Conservation (phyloP, 2,329 filamentous ascomycete species). For the Juglanconis sp. region DNA sequence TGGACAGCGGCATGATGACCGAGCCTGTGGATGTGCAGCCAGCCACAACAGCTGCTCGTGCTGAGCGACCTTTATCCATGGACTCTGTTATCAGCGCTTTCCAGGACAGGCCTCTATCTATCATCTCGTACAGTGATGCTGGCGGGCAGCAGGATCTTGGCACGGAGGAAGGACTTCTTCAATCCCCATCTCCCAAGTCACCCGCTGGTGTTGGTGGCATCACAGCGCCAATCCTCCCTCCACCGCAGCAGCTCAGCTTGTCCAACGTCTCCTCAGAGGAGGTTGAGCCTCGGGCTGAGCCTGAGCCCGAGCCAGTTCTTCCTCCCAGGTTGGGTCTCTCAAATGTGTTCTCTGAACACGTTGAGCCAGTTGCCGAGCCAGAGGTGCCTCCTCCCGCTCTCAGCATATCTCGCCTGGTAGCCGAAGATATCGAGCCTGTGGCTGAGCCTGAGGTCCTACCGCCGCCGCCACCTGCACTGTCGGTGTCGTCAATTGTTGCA, state of each 20-base stretch:
- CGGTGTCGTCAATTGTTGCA: constrained; percentile 13
- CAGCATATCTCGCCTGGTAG: constrained; percentile 19
- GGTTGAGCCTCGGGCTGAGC: constrained; percentile 35
- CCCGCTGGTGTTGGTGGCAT: constrained; percentile 25
- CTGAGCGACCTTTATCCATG: constrained; percentile 41
- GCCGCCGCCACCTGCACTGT: constrained; percentile 18
- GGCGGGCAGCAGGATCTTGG: constrained; percentile 49
- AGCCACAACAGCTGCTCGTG: constrained; percentile 29
- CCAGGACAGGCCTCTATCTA: constrained; percentile 40
- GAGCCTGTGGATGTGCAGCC: constrained; percentile 46
- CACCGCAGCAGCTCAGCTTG: constrained; percentile 37
- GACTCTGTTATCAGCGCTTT: constrained; percentile 31
- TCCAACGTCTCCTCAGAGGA: constrained; percentile 43
- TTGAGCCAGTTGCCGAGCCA: constrained; percentile 25
- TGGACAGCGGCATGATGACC: constrained; percentile 60
- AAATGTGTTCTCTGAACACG: constrained; percentile 23
- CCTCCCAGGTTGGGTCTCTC: constrained; percentile 32
- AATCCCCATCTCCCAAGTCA: constrained; percentile 52
- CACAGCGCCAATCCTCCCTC: constrained; percentile 26
- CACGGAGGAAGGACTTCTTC: constrained; percentile 49
- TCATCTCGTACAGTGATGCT: constrained; percentile 50
- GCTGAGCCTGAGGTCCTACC: constrained; percentile 27
- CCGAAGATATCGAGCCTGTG: constrained; percentile 26
- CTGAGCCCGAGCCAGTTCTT: constrained; percentile 33
- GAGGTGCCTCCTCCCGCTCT: constrained; percentile 18